Evolutionary conservation across 1,139 yeast species (phyloP), one percentile per base, ranked within the genome.

Genomic region (Scheffersomyces insectosa): DNA sequence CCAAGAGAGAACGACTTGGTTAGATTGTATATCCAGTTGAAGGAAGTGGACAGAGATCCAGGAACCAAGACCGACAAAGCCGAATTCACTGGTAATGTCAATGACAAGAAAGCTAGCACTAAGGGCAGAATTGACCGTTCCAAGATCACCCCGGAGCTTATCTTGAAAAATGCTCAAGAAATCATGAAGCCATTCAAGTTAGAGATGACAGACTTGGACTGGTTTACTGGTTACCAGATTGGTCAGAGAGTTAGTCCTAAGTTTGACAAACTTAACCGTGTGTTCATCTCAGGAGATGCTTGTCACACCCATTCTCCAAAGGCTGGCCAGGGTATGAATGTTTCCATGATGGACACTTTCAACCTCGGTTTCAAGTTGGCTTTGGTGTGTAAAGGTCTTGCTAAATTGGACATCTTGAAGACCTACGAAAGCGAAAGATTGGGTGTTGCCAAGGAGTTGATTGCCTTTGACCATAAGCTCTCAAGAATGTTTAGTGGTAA

Each of bases 291-390:
- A 37, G 72, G 72, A 12, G 72, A 67, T 48, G 72, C 71, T n/a
- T 62, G 70, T 41, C 72, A 66, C 48, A 65, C 71, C 8, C 71
- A 66, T 45, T 65, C 70, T 15, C 72, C 72, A 30, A 66, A 66
- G 48, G 72, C 73, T 32, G 72, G 70, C 32, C 73, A 68, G 48
- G 72, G 72, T 36, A 65, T 66, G 72, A 67, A 68, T 45, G 66
- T 61, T 32, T 31, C 34, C 5, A 31, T 31, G 34, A 31, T 31
- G 34, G 72, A 67, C 42, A 61, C 69, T 13, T 66, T 53, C 49
- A 67, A 67, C 44, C 53, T 68, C 34, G 69, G 62, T n/a, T 67
- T 70, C 69, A 67, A 67, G 47, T 43, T 68, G 14, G 67, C 67
- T 2, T 52, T 54, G 33, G 70, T 63, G n/a, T 47, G 63, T 37